Percentiles rank a stretch among this genome's conserved stretches.
These are phyloP conservation scores for Spergularia azorica DNA, from an alignment of 179 eudicot genomes.

Conservation along the genomic window DNA sequence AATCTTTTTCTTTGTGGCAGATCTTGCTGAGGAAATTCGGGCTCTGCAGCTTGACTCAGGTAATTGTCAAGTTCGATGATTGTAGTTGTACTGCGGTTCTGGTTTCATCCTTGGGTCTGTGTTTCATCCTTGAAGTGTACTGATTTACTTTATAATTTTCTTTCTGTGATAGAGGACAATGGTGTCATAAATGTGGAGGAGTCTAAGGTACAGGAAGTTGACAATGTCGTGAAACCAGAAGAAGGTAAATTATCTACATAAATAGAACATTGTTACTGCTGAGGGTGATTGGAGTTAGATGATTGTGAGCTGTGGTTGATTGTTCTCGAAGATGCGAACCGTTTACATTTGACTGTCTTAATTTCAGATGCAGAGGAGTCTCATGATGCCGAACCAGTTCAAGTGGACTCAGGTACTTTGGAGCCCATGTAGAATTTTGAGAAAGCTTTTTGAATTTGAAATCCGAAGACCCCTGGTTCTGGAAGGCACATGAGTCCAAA, in stretches of 20 bases:
- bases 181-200: conserved; percentile 33
- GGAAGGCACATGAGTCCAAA: too few relatives aligned
- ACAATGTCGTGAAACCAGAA: conserved; percentile 37
- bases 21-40: conserved; percentile 77
- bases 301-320: not conserved
- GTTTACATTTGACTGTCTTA: not conserved
- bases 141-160: not conserved
- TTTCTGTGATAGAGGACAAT: conserved; percentile 41
- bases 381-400: conserved; percentile 16
- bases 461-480: too few relatives aligned
- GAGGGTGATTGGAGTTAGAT: not conserved
- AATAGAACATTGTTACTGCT: not conserved
- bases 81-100: not conserved
- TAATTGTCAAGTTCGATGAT: conserved; percentile 22
- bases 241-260: conserved; percentile 37
- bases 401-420: conserved; percentile 32
- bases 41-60: conserved; percentile 96
- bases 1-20: conserved; percentile 29
- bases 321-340: not conserved
- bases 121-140: not conserved
- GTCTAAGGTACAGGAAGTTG: conserved; percentile 40
- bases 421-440: not conserved
- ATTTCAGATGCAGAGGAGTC: conserved; percentile 33
- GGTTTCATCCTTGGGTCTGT: not conserved
- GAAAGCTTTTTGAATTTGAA: not conserved